Evolutionary conservation across 352 stramenopile species (phyloP), one percentile per base, ranked within the genome.

Genomic region (Blastocystis hominis): DNA sequence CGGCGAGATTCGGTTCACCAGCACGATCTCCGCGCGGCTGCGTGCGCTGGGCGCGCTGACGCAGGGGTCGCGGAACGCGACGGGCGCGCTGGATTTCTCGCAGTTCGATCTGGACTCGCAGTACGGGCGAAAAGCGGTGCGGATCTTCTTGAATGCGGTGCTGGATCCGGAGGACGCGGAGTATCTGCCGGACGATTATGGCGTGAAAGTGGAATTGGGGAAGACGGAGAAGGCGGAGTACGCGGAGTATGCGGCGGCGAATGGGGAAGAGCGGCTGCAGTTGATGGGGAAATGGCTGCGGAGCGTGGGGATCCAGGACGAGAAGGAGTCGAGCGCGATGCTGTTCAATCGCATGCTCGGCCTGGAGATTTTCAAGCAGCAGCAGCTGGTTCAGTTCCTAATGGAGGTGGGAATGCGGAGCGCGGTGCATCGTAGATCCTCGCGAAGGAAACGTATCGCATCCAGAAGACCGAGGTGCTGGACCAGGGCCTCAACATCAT

Each of bases 21-120:
- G 44, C 4, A 86, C 59, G 24, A 56, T 76, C 56, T 56, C 30
- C 44, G 77, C 78, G 47, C 76, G 76, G 36, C 53, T 86, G 30
- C 59, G 63, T 6, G 76, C 76, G 9, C 17, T 86, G 13, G 76
- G 76, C 7, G 76, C 76, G 13, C 59, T 86, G 13, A 76, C 63
- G 40, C 76, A 86, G 24, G 76, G 76, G 13, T 72, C 59, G 9
- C 47, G 76, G 7, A 86, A 86, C 13, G 76, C 76, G 3, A 86
- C 59, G 17, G 76, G 76, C 24, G 76, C 63, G 24, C 63, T 76
- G 13, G 40, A 86, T 34, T 86, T 86, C 38, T 68, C 46, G 13
- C 76, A 86, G 42, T 86, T 76, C 30, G 76, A 86, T 42, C 66
- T 61, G 17, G 59, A 86, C 42, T 76, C 76, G 13, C 46, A 40